Conservation (phyloP, 1,139 yeast species). For the Zygoascus hellenicus region DNA sequence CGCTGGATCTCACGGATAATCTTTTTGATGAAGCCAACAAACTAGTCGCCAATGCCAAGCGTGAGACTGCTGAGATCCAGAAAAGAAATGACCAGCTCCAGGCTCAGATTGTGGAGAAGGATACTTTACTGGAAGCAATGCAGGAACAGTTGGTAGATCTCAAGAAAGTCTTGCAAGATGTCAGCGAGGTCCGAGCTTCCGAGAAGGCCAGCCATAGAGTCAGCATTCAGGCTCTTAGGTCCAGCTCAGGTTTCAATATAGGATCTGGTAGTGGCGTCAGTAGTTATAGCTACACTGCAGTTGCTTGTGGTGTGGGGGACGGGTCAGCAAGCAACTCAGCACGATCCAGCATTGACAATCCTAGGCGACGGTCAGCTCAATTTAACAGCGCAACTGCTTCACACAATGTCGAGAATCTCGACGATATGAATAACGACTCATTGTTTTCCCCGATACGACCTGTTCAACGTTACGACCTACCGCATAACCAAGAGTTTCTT, state of each 20-base stretch:
- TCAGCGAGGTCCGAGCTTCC: conserved; percentile 18
- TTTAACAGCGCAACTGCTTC: neutral
- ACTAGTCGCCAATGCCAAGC: conserved; percentile 63
- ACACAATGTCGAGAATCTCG: neutral
- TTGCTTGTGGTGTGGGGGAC: too few species aligned
- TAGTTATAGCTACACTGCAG: too few species aligned
- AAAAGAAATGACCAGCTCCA: conserved; percentile 48
- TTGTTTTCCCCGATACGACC: conserved; percentile 5
- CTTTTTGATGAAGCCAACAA: conserved; percentile 66
- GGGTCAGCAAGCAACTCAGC: too few species aligned
- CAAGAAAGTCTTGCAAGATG: conserved; percentile 49
- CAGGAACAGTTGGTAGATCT: conserved; percentile 67
- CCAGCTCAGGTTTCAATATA: neutral
- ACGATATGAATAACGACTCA: conserved; percentile 4
- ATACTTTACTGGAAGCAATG: conserved; percentile 57
- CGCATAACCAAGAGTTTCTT: conserved; percentile 2
- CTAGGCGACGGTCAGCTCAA: too few species aligned
- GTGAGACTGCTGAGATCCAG: conserved; percentile 35
- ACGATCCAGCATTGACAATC: too few species aligned
- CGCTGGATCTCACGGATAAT: conserved; percentile 63
- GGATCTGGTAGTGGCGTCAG: neutral
- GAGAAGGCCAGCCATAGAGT: neutral
- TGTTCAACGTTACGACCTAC: conserved; percentile 5
- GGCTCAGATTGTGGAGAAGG: conserved; percentile 68
- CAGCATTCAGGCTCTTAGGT: neutral